Evolutionary conservation across 805 yeast species (phyloP).

Genomic region (Kazachstania taianensis): DNA sequence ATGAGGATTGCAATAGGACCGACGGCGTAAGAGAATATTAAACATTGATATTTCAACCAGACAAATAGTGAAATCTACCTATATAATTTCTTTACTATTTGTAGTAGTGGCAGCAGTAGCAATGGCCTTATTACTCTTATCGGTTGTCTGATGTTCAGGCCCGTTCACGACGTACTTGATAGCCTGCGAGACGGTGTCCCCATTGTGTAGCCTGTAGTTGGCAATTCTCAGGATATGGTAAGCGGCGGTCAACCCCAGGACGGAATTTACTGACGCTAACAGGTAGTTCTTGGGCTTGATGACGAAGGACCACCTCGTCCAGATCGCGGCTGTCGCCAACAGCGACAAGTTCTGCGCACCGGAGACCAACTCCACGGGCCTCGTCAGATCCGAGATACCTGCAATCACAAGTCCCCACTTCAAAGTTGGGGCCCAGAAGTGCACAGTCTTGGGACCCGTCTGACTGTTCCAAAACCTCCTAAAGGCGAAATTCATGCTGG

Average conservation of each 20-base stretch:
- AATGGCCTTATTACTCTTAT: no score
- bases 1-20: no score
- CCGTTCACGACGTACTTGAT: slow-evolving; percentile 52
- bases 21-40: no score
- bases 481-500: slow-evolving; percentile 32
- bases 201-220: slow-evolving; percentile 52
- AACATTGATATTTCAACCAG: no score
- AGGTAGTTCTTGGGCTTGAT: slow-evolving; percentile 81
- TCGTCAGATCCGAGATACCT: slow-evolving; percentile 73
- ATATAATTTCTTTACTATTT: no score
- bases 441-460: slow-evolving; percentile 94
- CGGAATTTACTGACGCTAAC: slow-evolving; percentile 89
- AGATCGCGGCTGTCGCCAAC: slow-evolving; percentile 84
- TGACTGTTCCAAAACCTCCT: slow-evolving; percentile 68
- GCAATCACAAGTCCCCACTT: slow-evolving; percentile 93
- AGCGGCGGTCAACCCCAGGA: slow-evolving; percentile 85
- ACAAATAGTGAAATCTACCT: no score
- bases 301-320: slow-evolving; percentile 98
- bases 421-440: slow-evolving; percentile 84
- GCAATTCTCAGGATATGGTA: slow-evolving; percentile 68
- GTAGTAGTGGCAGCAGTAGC: no score
- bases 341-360: slow-evolving; percentile 67
- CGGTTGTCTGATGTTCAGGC: slow-evolving; percentile 2
- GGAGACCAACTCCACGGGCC: slow-evolving; percentile 89
- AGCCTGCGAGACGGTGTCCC: slow-evolving; percentile 52